Conservation (phyloP, 2,329 filamentous ascomycete species). For the Aureobasidium sp. region DNA sequence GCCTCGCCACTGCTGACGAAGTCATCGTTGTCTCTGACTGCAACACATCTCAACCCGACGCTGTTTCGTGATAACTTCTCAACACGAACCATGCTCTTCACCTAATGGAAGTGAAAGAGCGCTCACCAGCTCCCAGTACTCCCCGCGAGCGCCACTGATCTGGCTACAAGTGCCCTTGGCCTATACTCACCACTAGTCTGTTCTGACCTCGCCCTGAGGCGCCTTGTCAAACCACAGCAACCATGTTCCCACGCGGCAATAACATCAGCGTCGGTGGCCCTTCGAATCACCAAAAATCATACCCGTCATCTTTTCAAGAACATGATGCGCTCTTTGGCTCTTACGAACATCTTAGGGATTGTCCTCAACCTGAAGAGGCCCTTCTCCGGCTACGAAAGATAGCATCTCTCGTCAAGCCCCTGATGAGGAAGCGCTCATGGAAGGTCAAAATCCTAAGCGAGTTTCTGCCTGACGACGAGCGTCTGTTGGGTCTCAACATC, state of each 20-base stretch:
- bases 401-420: conserved; percentile 83
- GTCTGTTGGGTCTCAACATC: conserved; percentile 71
- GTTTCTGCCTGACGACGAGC: conserved; percentile 68
- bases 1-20: conserved; percentile 10
- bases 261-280: conserved; percentile 21
- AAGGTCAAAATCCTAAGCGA: conserved; percentile 70
- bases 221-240: neutral
- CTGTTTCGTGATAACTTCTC: neutral
- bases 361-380: conserved; percentile 37
- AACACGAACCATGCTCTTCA: neutral
- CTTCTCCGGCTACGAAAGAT: conserved; percentile 62
- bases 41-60: neutral
- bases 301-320: conserved; percentile 33
- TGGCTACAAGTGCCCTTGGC: neutral
- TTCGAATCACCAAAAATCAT: conserved; percentile 25
- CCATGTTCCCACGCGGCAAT: neutral
- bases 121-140: neutral
- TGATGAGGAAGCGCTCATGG: conserved; percentile 84
- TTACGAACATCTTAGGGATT: conserved; percentile 40
- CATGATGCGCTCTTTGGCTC: conserved; percentile 40
- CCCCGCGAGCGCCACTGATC: neutral
- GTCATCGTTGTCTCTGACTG: neutral
- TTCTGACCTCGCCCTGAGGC: neutral
- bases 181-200: no score
- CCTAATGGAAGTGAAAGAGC: neutral